Base-by-base conservation (phyloP, 352 stramenopile species). In the Pythium diclinum region DNA sequence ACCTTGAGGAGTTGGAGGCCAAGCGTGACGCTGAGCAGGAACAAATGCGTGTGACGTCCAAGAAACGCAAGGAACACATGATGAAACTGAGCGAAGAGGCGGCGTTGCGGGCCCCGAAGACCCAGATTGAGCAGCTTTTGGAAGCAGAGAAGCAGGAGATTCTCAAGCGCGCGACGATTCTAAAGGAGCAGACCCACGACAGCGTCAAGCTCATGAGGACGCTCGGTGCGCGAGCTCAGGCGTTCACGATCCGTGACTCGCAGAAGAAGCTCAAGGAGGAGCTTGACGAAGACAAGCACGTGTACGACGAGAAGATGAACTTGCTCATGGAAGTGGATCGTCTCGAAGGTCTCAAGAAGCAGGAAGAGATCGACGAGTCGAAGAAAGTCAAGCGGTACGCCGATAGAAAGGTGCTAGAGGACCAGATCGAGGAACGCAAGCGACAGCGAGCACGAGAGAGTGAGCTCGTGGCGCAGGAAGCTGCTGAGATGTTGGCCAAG, bases 251-350 rank as follows among this genome's bases (percentile, higher is more conserved):
- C 68, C 91, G 95, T 30, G 95, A 98, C 71, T 79, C 97, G 69
- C 94, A 98, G 68, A 79, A 90, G 10, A 78, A 88, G 57, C 69
- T 91, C 34, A 82, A 88, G 52, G 62, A 81, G 30, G 73, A 82
- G 19, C 68, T 89, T 1, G 81, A 88, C 68, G 78, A 90, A 8
- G 75, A 87, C 11, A 85, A 96, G 28, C 74, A 89, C 30, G 77
- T 97, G 65, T 97, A 98, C 76, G 92, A 98, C 55, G 81, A 93
- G 19, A 90, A 96, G 56, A 96, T 98, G 87, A 97, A 98, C 57
- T 75, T 97, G 48, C 77, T 96, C 48, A 98, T 98, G 93, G 93
- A 98, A 72, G 88, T 98, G 48, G 88, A 98, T 72, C 87, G 95
- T 1, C 79, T 98, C 16, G 83, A 96, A 63, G 92, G 96, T 17